phyloP scores from a whole-genome alignment of 768 basidiomycete species.

The Coprinopsis strossmayeri region DNA sequence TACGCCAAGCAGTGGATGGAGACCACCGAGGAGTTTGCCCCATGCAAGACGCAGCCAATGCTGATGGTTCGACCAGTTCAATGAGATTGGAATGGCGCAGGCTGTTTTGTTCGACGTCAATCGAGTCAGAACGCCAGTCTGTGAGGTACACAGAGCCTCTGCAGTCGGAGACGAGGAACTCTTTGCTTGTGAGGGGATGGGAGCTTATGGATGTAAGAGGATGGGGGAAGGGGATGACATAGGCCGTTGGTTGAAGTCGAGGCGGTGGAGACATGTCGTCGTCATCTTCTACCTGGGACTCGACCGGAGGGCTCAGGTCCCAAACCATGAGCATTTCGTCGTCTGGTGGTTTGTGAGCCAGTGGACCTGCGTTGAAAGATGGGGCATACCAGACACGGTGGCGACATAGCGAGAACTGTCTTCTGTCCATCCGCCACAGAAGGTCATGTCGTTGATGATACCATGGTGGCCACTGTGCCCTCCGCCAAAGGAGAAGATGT shows the following conservation, averaged over 20 bases:
- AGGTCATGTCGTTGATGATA: conserved; percentile 70
- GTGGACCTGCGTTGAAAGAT: conserved; percentile 3
- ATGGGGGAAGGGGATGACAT: conserved; percentile 67
- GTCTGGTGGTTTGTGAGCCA: conserved; percentile 37
- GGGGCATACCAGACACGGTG: conserved; percentile 61
- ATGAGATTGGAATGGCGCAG: conserved; percentile 61
- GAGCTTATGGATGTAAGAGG: conserved; percentile 63
- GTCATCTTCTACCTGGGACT: conserved; percentile 21
- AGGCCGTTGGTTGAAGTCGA: conserved; percentile 69
- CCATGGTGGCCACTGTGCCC: conserved; percentile 79
- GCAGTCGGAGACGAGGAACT: conserved; percentile 72
- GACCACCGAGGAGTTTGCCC: conserved; percentile 40
- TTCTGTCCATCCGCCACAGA: conserved; percentile 67
- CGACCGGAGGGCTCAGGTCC: conserved; percentile 62
- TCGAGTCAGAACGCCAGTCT: conserved; percentile 79
- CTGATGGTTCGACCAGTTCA: conserved; percentile 67
- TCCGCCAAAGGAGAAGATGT: conserved; percentile 67
- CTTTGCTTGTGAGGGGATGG: conserved; percentile 70
- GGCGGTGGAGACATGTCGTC: conserved; percentile 25
- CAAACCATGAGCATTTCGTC: conserved; percentile 84
- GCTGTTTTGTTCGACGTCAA: conserved; percentile 40
- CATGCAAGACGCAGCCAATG: conserved; percentile 46
- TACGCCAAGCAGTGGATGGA: conserved; percentile 65
- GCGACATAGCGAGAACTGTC: conserved; percentile 72
- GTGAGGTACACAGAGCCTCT: conserved; percentile 69